A percentile compares a stretch with the other conserved stretches of the same genome.
Conservation (phyloP, 2,329 filamentous ascomycete species). For the Pestalotiopsis sp. region DNA sequence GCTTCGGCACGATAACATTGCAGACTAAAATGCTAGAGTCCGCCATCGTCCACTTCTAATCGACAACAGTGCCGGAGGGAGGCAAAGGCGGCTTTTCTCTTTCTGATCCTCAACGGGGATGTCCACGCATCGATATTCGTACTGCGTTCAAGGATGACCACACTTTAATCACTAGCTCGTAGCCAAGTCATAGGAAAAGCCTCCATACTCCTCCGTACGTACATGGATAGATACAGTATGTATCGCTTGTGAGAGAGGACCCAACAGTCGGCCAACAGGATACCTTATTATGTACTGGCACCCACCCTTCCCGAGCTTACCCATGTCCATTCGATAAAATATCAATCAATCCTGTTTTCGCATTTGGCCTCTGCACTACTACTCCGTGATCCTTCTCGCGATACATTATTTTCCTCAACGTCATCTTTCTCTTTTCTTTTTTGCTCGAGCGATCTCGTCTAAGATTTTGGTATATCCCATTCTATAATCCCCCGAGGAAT, state of each 20-base stretch:
- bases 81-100: not conserved
- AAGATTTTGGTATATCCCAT: too few relatives aligned
- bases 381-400: slow-evolving; percentile 11
- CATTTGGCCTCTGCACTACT: slow-evolving; percentile 24
- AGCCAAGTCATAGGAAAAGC: not conserved
- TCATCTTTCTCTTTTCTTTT: slow-evolving; percentile 17
- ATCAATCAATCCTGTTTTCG: slow-evolving; percentile 31
- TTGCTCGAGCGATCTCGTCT: not conserved
- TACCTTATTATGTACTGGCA: not conserved
- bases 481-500: not conserved
- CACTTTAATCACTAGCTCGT: not conserved
- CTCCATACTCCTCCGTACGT: not conserved
- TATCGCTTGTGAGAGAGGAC: not conserved
- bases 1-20: not conserved
- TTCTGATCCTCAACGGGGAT: not conserved
- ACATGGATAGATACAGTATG: not conserved
- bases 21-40: not conserved
- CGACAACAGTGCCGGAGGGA: not conserved
- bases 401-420: slow-evolving; percentile 20
- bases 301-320: not conserved
- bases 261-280: not conserved
- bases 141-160: not conserved
- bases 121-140: not conserved
- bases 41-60: not conserved
- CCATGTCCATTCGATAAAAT: slow-evolving; percentile 14